Evolutionary conservation across 495 filamentous ascomycete species (phyloP), one percentile per base, ranked within the genome.

Genomic region (Hypoxylon cercidicola): DNA sequence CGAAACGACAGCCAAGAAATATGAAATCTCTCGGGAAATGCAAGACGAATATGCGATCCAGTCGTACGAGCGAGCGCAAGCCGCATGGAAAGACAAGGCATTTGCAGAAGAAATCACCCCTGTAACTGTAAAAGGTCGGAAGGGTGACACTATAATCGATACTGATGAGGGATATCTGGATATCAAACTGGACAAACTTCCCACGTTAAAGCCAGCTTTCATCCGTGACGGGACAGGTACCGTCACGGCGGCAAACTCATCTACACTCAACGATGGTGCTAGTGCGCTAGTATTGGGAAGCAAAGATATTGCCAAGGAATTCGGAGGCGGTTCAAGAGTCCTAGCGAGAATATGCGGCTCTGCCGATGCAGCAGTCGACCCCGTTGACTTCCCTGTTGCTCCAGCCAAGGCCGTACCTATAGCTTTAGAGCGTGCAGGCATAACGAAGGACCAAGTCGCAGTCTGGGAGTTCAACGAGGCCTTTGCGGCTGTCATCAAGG

Each of bases 401-500:
- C 95, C 95, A 0, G 88, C 95, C 21, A 90, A 95, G 73, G 95
- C 93, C 0, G 93, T 99, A 1, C 92, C 93, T 2, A 87, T 96
- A 68, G 93, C 92, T n/a, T 79, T 99, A 43, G 85, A 90, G 72
- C 85, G 92, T 52, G 95, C 95, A 1, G 93, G 94, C 7, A 92
- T 99, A 62, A 89, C 85, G 46, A 89, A 91, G 77, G 88, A 95
- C 20, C 89, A 99, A 67, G 90, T 99, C 18, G 88, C 93, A 2
- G 78, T 97, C 2, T 97, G 94, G 93, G 95, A 99, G 75, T 95
- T 99, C 77, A 99, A 99, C 75, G 95, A 99, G 74, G 95, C 95
- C 0, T 99, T 99, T 74, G 94, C 94, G 12, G 94, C 91, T 0
- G 94, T 97, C 12, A 96, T 97, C 76, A 93, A 93, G 75, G 94